Percentiles rank a stretch among this genome's conserved stretches.
phyloP scores from a whole-genome alignment of 148 eudicot species.

The Vaccinium corymbosum region DNA sequence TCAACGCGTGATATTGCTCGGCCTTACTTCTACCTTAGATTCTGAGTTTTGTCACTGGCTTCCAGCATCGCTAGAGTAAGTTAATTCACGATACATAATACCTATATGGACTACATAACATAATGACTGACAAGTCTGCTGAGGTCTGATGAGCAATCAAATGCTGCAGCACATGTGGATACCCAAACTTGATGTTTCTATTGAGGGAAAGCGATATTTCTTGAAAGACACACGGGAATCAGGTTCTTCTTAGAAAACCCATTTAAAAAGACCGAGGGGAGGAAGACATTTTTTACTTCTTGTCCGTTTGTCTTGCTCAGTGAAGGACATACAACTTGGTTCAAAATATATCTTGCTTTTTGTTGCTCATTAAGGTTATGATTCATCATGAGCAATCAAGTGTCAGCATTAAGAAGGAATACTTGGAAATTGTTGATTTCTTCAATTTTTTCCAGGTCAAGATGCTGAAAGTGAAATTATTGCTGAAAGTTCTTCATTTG shows the following conservation, averaged over 20 bases:
- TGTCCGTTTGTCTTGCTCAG: neutral
- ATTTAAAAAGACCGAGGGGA: neutral
- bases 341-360: neutral
- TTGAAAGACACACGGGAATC: neutral
- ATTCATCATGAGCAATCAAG: neutral
- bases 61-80: neutral
- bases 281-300: neutral
- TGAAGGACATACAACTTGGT: neutral
- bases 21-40: neutral
- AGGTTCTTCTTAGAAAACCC: neutral
- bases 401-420: neutral
- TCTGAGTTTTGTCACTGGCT: neutral
- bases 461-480: conserved; percentile 53
- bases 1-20: neutral
- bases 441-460: conserved; percentile 33
- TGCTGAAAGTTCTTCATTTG: conserved; percentile 60
- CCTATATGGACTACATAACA: neutral
- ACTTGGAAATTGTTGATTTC: neutral
- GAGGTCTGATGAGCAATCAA: neutral
- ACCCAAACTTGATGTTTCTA: neutral
- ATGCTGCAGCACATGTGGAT: neutral
- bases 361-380: neutral
- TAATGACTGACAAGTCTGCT: neutral
- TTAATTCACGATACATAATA: neutral
- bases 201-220: neutral